Evolutionary conservation across 257 asterid genomes (phyloP), one percentile per base, ranked within the genome.

Genomic region (Solanum virginianum): DNA sequence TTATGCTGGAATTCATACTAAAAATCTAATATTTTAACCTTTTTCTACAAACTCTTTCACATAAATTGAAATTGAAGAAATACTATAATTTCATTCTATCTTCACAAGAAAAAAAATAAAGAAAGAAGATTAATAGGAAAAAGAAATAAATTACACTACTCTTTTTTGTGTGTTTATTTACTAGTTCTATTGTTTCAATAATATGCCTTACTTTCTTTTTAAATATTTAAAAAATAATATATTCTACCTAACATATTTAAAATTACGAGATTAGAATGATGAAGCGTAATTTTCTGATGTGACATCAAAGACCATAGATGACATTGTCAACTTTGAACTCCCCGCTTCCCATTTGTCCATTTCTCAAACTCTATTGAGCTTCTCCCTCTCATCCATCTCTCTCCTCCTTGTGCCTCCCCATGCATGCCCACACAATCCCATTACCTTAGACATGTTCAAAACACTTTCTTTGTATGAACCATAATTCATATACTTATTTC

Each of bases 311-410:
- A 88, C 80, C 80, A 72, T 45, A 72, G 84, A 80, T 90, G 92
- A 85, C 89, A 80, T 55, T 71, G 86, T 87, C 90, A 81, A 84
- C 85, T 77, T 65, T 72, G 62, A 83, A 43, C 87, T 39, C 72
- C 49, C 89, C 36, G 54, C 84, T 84, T 53, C 86, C 90, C 92
- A 89, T 85, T 85, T 91, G 91, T 86, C 90, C 89, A 80, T 62
- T 20, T 47, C 32, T 41, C 79, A 83, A 49, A 65, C 29, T 56
- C 65, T 80, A 59, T 43, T 43, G 47, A 59, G 65, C 57, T 80
- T 51, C 80, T 53, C 62, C 49, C 56, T 36, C 47, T 7, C 70
- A 59, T 79, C 77, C 89, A 90, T 85, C 86, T 88, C 90, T 74
- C 74, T 39, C 56, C 74, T 71, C 85, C 32, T 80, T 82, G 59